These are phyloP conservation scores for Rhynchospora breviuscula DNA, from an alignment of 176 grass and related monocot genomes.

Conservation along the genomic window DNA sequence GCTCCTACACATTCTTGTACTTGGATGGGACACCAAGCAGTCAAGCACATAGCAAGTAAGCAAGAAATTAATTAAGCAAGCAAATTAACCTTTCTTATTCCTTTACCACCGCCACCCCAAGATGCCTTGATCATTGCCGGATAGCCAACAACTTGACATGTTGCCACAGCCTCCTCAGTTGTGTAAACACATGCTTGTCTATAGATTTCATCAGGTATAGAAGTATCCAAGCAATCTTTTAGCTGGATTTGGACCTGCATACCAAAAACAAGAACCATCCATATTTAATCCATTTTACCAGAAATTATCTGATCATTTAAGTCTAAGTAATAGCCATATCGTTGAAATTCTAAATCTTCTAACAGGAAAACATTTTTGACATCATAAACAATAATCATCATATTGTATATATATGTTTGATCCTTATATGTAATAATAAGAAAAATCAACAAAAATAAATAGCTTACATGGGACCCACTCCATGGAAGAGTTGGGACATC, in stretches of 20 bases:
- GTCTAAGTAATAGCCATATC: neutral
- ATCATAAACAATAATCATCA: conserved; percentile 2
- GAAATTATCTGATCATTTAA: neutral
- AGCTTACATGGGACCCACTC: conserved; percentile 92
- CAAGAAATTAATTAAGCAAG: conserved; percentile 28
- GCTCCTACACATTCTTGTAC: no score
- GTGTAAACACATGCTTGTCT: conserved; percentile 84
- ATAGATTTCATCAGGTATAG: conserved; percentile 86
- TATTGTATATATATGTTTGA: neutral
- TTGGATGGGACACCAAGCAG: neutral
- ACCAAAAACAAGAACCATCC: neutral
- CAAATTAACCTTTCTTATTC: conserved; percentile 78
- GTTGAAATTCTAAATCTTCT: neutral
- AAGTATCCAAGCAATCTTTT: conserved; percentile 53
- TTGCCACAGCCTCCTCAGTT: conserved; percentile 89
- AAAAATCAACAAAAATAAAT: conserved; percentile 30
- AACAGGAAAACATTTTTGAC: neutral
- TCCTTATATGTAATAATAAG: neutral
- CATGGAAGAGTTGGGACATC: conserved; percentile 96
- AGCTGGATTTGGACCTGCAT: conserved; percentile 63
- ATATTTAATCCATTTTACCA: neutral
- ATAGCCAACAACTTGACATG: conserved; percentile 90
- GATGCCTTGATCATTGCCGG: conserved; percentile 99
- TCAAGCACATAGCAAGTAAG: conserved; percentile 23
- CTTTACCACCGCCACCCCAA: conserved; percentile 98